Evolutionary conservation across 495 filamentous ascomycete genomes (phyloP).

Genomic region (Aspergillus sparsus): DNA sequence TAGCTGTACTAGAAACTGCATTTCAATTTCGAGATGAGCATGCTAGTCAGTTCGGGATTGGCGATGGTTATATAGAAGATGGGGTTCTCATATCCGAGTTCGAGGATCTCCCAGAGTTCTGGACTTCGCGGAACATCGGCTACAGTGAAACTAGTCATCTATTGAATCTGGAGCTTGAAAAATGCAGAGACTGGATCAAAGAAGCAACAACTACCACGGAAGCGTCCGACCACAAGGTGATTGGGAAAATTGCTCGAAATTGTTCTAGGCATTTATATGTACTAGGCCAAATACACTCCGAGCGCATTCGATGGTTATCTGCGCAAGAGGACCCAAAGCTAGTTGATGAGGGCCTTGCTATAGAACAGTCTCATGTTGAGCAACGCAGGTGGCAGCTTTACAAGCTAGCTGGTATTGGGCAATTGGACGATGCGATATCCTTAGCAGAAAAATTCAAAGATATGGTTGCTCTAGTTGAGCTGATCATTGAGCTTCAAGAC

Average conservation of each 20-base stretch:
- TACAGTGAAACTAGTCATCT: slow-evolving; percentile 54
- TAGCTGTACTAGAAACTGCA: slow-evolving; percentile 68
- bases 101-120: slow-evolving; percentile 69
- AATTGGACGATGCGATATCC: slow-evolving; percentile 64
- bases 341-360: slow-evolving; percentile 44
- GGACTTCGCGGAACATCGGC: slow-evolving; percentile 62
- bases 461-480: slow-evolving; percentile 67
- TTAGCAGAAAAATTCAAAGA: slow-evolving; percentile 75
- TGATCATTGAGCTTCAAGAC: slow-evolving; percentile 52
- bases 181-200: slow-evolving; percentile 44
- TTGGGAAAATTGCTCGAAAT: slow-evolving; percentile 52
- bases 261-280: slow-evolving; percentile 57
- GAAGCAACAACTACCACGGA: slow-evolving; percentile 34
- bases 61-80: slow-evolving; percentile 60
- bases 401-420: slow-evolving; percentile 67
- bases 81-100: slow-evolving; percentile 65
- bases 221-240: slow-evolving; percentile 34
- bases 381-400: slow-evolving; percentile 60
- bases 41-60: slow-evolving; percentile 68
- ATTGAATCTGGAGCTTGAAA: slow-evolving; percentile 47
- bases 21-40: slow-evolving; percentile 71
- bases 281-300: slow-evolving; percentile 59
- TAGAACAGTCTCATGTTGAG: slow-evolving; percentile 51
- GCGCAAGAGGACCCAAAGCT: slow-evolving; percentile 50
- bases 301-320: slow-evolving; percentile 62